These are phyloP conservation scores for Solanum paucissectum DNA, from an alignment of 257 asterid species.

Conservation along the genomic window DNA sequence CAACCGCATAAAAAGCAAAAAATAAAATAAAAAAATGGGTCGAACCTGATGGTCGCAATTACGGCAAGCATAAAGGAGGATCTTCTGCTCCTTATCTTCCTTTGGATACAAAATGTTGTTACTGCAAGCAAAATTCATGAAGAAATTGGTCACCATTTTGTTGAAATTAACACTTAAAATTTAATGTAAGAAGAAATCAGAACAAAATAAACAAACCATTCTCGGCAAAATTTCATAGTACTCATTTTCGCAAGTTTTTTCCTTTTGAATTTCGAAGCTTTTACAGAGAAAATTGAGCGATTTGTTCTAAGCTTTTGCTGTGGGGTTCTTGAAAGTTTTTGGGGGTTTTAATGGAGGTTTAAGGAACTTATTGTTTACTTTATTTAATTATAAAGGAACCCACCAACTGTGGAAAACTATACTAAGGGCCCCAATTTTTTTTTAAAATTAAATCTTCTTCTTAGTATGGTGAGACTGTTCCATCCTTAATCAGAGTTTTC, in stretches of 20 bases:
- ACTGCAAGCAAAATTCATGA: constrained; percentile 17
- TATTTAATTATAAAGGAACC: neutral
- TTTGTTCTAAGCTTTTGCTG: neutral
- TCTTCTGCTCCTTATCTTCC: constrained; percentile 75
- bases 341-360: neutral
- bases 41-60: constrained; percentile 86
- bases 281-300: neutral
- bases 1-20: neutral
- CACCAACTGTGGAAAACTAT: neutral
- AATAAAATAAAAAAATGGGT: neutral
- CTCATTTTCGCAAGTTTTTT: constrained; percentile 46
- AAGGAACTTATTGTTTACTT: neutral
- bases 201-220: constrained; percentile 40
- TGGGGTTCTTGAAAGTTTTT: neutral
- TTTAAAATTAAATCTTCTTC: no score
- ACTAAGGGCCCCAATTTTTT: neutral
- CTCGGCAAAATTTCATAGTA: constrained; percentile 99
- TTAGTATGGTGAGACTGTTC: no score
- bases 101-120: constrained; percentile 76
- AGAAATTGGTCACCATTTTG: neutral
- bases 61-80: constrained; percentile 80
- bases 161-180: neutral
- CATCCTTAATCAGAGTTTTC: no score
- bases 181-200: neutral
- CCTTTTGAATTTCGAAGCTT: neutral